These are phyloP conservation scores for Pseudocercospora fijiensis DNA, from an alignment of 2,329 filamentous ascomycete species.

Conservation along the genomic window DNA sequence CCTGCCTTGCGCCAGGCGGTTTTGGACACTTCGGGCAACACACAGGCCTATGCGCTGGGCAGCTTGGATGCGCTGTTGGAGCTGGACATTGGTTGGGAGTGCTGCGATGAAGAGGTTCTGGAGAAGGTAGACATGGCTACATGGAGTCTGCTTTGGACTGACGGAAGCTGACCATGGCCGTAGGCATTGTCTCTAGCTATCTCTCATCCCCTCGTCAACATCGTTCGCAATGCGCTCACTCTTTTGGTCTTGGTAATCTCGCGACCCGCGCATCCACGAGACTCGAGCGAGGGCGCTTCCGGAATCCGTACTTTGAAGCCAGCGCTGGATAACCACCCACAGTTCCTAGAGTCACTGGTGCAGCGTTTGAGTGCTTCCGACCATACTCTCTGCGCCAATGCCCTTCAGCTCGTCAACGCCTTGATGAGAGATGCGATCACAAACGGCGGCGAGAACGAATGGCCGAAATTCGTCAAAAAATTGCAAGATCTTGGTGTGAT, in stretches of 20 bases:
- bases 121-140: slow-evolving; percentile 55
- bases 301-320: slow-evolving; percentile 92
- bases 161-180: background rate
- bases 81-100: slow-evolving; percentile 97
- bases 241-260: slow-evolving; percentile 92
- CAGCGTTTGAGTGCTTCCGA: slow-evolving; percentile 89
- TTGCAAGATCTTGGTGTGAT: slow-evolving; percentile 92
- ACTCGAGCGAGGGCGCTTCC: slow-evolving; percentile 62
- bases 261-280: slow-evolving; percentile 58
- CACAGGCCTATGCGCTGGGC: slow-evolving; percentile 89
- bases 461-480: slow-evolving; percentile 92
- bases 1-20: slow-evolving; percentile 78
- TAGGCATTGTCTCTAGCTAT: slow-evolving; percentile 89
- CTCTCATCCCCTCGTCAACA: slow-evolving; percentile 93
- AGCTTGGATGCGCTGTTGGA: slow-evolving; percentile 84
- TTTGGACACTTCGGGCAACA: slow-evolving; percentile 84
- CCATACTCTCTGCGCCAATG: slow-evolving; percentile 92
- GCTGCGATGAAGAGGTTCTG: slow-evolving; percentile 71
- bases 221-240: slow-evolving; percentile 92
- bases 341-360: slow-evolving; percentile 93
- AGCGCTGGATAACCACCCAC: slow-evolving; percentile 83
- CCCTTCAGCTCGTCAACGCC: slow-evolving; percentile 91
- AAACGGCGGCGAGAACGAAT: slow-evolving; percentile 74
- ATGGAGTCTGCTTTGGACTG: background rate
- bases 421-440: slow-evolving; percentile 89